These are phyloP conservation scores for Chaetomium fimeti DNA, from an alignment of 495 filamentous ascomycete species.

Conservation along the genomic window DNA sequence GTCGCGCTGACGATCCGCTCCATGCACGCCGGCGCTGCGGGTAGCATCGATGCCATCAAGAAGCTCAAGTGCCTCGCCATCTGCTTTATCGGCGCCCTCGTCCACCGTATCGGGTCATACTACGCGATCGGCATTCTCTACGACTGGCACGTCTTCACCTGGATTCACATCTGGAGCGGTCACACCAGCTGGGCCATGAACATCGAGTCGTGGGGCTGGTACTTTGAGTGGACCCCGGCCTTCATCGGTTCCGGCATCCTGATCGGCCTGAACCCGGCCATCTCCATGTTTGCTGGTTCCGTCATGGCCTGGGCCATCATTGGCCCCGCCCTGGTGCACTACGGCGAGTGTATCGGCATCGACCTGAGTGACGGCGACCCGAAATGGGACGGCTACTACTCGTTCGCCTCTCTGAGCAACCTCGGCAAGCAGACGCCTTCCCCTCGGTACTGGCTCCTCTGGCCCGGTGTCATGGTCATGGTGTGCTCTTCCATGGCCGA, in stretches of 20 bases:
- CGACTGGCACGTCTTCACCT: constrained; percentile 66
- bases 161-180: constrained; percentile 62
- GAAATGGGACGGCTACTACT: constrained; percentile 52
- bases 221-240: constrained; percentile 62
- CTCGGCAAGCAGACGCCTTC: constrained; percentile 49
- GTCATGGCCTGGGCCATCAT: constrained; percentile 66
- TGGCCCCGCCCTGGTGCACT: constrained; percentile 59
- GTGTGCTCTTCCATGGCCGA: constrained; percentile 61
- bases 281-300: constrained; percentile 60
- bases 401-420: constrained; percentile 50
- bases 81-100: constrained; percentile 51
- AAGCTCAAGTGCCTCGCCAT: constrained; percentile 57
- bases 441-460: constrained; percentile 65
- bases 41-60: constrained; percentile 53
- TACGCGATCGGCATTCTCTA: constrained; percentile 64
- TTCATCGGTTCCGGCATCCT: constrained; percentile 67
- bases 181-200: constrained; percentile 56
- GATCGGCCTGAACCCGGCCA: constrained; percentile 62
- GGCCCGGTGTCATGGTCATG: constrained; percentile 67
- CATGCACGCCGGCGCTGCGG: constrained; percentile 59
- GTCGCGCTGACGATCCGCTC: constrained; percentile 63
- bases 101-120: constrained; percentile 58
- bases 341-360: constrained; percentile 51
- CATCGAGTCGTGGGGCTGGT: constrained; percentile 67
- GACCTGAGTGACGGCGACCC: constrained; percentile 43